A percentile compares a stretch with the other conserved stretches of the same genome.
Conservation (phyloP, 2,329 filamentous ascomycete genomes). For the Epichloe amarillans region DNA sequence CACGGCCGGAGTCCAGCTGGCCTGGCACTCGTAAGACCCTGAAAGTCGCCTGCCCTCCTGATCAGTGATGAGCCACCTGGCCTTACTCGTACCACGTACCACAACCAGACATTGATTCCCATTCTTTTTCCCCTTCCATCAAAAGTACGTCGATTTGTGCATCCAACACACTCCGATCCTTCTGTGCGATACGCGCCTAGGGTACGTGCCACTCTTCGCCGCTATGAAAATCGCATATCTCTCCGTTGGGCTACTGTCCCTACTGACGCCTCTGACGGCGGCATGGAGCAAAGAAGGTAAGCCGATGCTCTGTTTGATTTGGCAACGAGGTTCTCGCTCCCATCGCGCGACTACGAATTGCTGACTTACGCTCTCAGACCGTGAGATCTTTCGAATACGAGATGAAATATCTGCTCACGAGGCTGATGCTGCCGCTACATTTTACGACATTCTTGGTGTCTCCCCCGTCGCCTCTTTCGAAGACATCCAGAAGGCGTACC, state of each 20-base stretch:
- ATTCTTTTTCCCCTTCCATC: not conserved
- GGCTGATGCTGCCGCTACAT: conserved; percentile 60
- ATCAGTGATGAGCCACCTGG: conserved; percentile 7
- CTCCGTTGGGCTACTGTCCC: conserved; percentile 54
- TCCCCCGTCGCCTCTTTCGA: conserved; percentile 60
- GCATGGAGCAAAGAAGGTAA: conserved; percentile 82
- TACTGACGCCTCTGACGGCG: conserved; percentile 51
- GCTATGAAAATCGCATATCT: conserved; percentile 58
- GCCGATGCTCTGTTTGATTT: conserved; percentile 7
- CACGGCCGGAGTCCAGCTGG: no score
- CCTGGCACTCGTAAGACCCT: not conserved
- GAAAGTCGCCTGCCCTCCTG: conserved; percentile 1
- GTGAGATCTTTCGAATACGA: conserved; percentile 91
- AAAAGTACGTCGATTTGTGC: conserved; percentile 1
- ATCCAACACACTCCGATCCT: not conserved
- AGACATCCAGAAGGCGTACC: conserved; percentile 88
- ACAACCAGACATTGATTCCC: not conserved
- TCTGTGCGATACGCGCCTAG: not conserved
- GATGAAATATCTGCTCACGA: conserved; percentile 80
- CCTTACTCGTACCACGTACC: conserved; percentile 4
- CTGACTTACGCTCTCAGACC: conserved; percentile 45
- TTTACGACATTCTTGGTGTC: conserved; percentile 88
- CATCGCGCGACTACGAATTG: not conserved
- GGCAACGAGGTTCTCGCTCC: not conserved
- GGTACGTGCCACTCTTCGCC: conserved; percentile 1